Conservation (phyloP, 2,329 filamentous ascomycete species). For the Orbilia quercus region DNA sequence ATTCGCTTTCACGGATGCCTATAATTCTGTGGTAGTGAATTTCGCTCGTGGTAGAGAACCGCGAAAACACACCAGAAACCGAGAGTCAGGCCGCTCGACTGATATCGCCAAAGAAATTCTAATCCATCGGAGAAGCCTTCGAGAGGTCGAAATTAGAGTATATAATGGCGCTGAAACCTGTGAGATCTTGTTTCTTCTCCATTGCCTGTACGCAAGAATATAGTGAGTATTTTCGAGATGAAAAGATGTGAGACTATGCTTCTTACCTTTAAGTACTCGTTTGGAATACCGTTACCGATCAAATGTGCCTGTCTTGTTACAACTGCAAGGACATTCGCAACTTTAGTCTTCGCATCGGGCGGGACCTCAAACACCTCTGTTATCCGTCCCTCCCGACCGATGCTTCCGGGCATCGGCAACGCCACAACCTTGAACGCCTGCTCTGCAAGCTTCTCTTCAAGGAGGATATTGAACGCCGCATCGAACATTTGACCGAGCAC, state of each 20-base stretch:
- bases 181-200: slow-evolving; percentile 79
- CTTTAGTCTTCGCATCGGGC: slow-evolving; percentile 69
- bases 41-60: too few relatives aligned
- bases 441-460: slow-evolving; percentile 82
- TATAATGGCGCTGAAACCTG: slow-evolving; percentile 86
- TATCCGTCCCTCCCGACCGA: slow-evolving; percentile 62
- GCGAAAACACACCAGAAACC: too few relatives aligned
- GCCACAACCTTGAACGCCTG: slow-evolving; percentile 77
- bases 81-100: background rate
- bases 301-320: slow-evolving; percentile 89
- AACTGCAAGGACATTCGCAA: slow-evolving; percentile 89
- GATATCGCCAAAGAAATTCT: slow-evolving; percentile 6
- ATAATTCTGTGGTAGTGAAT: background rate
- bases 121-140: slow-evolving; percentile 43
- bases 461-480: slow-evolving; percentile 82
- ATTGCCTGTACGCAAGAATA: slow-evolving; percentile 72
- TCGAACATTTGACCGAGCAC: slow-evolving; percentile 89
- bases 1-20: background rate
- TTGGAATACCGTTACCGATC: slow-evolving; percentile 82
- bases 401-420: slow-evolving; percentile 59
- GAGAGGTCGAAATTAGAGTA: slow-evolving; percentile 79
- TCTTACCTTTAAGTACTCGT: slow-evolving; percentile 71
- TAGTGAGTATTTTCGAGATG: slow-evolving; percentile 58
- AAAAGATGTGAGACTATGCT: slow-evolving; percentile 58
- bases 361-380: slow-evolving; percentile 69